Evolutionary conservation across 192 early-diverging fungal species (phyloP).

Genomic region (Phycomyces nitens): DNA sequence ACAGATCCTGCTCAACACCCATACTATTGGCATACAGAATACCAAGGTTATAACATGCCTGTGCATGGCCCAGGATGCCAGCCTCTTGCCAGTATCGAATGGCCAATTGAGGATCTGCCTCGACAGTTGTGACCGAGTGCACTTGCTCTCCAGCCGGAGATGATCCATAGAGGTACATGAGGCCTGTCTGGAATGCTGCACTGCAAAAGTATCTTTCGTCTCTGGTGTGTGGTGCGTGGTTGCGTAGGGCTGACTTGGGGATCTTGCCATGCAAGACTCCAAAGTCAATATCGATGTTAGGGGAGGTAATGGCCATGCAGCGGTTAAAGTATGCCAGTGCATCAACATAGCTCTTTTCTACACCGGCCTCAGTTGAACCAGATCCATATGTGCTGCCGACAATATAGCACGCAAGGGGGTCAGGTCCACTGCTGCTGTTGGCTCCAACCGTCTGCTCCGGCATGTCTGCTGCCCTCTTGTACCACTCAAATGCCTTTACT

Average conservation of each 20-base stretch:
- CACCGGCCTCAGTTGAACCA: constrained; percentile 27
- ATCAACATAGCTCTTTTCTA: constrained; percentile 29
- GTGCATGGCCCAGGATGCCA: constrained; percentile 36
- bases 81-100: constrained; percentile 37
- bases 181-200: constrained; percentile 34
- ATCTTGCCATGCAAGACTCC: constrained; percentile 6
- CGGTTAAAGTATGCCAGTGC: constrained; percentile 33
- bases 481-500: constrained; percentile 35
- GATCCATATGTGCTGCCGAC: constrained; percentile 33
- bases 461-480: constrained; percentile 32
- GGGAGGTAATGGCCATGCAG: constrained; percentile 33
- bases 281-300: constrained; percentile 33
- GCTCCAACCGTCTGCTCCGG: constrained; percentile 3
- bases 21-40: constrained; percentile 34
- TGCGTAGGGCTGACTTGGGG: constrained; percentile 18
- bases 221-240: constrained; percentile 26
- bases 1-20: constrained; percentile 29
- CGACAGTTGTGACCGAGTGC: constrained; percentile 15
- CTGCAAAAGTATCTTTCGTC: constrained; percentile 36
- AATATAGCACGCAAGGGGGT: constrained; percentile 35
- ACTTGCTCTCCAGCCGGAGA: constrained; percentile 22
- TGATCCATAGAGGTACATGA: constrained; percentile 37
- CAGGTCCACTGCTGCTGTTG: constrained; percentile 23
- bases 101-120: constrained; percentile 25
- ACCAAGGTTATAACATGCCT: constrained; percentile 36